Conservation (phyloP, 495 filamentous ascomycete genomes). For the Aspergillus kassunensis region DNA sequence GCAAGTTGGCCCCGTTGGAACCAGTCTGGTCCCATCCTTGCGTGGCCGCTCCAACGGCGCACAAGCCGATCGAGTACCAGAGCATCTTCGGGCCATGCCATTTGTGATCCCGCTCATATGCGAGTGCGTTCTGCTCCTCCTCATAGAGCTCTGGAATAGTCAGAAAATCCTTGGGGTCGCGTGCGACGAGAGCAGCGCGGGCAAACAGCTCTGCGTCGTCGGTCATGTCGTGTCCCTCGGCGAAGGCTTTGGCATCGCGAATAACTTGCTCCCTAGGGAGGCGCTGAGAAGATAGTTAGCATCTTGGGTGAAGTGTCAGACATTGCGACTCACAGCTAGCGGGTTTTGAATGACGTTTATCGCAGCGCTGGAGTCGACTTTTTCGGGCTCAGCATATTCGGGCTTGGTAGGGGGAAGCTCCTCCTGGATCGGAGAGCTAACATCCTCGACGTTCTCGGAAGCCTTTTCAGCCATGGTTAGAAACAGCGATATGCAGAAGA, state of each 20-base stretch:
- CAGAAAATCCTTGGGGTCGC: constrained; percentile 20
- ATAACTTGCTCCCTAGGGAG: constrained; percentile 27
- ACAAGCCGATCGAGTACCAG: constrained; percentile 33
- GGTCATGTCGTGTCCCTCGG: constrained; percentile 34
- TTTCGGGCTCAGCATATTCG: not conserved
- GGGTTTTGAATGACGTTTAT: constrained; percentile 38
- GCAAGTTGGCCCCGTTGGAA: constrained; percentile 62
- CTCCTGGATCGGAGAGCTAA: not conserved
- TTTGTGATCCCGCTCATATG: constrained; percentile 31
- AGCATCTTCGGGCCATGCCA: constrained; percentile 33
- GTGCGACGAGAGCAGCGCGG: constrained; percentile 36
- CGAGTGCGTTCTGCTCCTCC: constrained; percentile 20
- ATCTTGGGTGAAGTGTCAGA: not conserved
- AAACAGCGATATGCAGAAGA: not conserved
- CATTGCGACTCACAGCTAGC: constrained; percentile 30
- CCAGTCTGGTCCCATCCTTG: constrained; percentile 66
- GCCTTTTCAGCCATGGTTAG: not conserved
- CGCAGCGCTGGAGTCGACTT: not conserved
- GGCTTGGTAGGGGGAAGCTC: not conserved
- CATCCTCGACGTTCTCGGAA: not conserved
- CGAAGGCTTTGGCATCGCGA: constrained; percentile 35
- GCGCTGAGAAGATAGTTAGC: constrained; percentile 21
- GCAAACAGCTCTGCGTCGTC: constrained; percentile 42
- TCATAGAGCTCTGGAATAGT: constrained; percentile 18
- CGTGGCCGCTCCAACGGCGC: constrained; percentile 33